Evolutionary conservation across 2,329 filamentous ascomycete species (phyloP).

Genomic region (Penicillium nordicum): DNA sequence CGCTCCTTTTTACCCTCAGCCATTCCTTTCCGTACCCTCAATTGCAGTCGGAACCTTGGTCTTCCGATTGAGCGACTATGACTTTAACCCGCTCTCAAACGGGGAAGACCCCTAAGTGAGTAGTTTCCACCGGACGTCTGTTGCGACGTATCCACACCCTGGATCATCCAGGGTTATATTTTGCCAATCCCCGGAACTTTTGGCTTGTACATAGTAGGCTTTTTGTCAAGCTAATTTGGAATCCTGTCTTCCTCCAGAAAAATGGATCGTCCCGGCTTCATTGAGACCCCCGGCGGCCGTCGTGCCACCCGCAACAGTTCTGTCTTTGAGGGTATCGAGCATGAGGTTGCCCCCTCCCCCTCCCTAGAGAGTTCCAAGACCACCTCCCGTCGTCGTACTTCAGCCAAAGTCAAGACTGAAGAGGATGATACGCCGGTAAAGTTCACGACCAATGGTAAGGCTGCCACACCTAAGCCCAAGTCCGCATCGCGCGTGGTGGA

Average conservation of each 20-base stretch:
- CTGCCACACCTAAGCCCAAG: constrained; percentile 18
- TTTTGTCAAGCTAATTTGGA: constrained; percentile 8
- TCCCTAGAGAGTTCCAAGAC: constrained; percentile 25
- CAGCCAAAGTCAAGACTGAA: constrained; percentile 29
- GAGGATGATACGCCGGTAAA: constrained; percentile 24
- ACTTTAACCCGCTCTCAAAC: constrained; percentile 51
- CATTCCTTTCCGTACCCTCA: background rate
- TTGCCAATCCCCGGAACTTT: background rate
- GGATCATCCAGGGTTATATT: constrained; percentile 11
- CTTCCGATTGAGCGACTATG: constrained; percentile 34
- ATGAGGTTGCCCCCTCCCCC: constrained; percentile 29
- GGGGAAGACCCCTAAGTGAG: constrained; percentile 51
- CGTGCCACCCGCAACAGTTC: constrained; percentile 45
- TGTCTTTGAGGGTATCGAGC: constrained; percentile 32
- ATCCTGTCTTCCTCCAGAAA: constrained; percentile 41
- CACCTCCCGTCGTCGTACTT: constrained; percentile 30
- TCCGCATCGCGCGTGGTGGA: constrained; percentile 35
- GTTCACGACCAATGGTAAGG: constrained; percentile 24
- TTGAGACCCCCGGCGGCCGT: constrained; percentile 50
- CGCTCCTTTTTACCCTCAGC: constrained; percentile 6
- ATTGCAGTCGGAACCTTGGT: constrained; percentile 16
- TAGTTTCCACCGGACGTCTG: constrained; percentile 18
- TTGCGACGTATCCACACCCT: constrained; percentile 17
- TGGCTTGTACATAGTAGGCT: background rate
- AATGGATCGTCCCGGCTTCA: constrained; percentile 49